Conservation (phyloP, 2,329 filamentous ascomycete species). For the Cladorrhinum sp. region DNA sequence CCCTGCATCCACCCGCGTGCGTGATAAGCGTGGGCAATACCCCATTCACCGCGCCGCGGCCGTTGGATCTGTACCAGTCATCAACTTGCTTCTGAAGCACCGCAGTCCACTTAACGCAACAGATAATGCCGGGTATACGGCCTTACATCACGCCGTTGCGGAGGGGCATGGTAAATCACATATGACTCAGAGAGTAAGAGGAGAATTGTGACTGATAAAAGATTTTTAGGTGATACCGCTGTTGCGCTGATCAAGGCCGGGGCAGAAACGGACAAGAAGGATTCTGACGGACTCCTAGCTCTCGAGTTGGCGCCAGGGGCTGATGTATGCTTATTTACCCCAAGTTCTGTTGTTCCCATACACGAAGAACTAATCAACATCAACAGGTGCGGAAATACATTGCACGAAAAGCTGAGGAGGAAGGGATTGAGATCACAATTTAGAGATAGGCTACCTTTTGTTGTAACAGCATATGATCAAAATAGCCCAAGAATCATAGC, state of each 20-base stretch:
- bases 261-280: conserved; percentile 76
- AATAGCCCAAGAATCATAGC: background rate
- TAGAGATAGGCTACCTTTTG: background rate
- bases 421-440: conserved; percentile 61
- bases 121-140: conserved; percentile 79
- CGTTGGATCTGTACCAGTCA: conserved; percentile 82
- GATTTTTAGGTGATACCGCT: conserved; percentile 66
- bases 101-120: conserved; percentile 79
- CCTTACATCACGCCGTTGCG: conserved; percentile 82
- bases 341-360: background rate
- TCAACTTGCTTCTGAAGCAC: conserved; percentile 73
- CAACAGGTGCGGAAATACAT: conserved; percentile 72
- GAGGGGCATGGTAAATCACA: conserved; percentile 62
- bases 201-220: conserved; percentile 1
- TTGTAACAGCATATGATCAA: background rate
- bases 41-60: conserved; percentile 89
- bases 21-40: conserved; percentile 85
- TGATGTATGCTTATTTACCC: conserved; percentile 58
- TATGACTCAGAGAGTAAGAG: background rate
- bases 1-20: conserved; percentile 71
- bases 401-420: conserved; percentile 71
- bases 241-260: conserved; percentile 79
- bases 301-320: conserved; percentile 82
- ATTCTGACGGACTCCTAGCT: conserved; percentile 66
- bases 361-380: background rate